A percentile compares a stretch with the other conserved stretches of the same genome.
Evolutionary conservation across 2,329 filamentous ascomycete genomes (phyloP).

Genomic region (Aspergillus transmontanensis): DNA sequence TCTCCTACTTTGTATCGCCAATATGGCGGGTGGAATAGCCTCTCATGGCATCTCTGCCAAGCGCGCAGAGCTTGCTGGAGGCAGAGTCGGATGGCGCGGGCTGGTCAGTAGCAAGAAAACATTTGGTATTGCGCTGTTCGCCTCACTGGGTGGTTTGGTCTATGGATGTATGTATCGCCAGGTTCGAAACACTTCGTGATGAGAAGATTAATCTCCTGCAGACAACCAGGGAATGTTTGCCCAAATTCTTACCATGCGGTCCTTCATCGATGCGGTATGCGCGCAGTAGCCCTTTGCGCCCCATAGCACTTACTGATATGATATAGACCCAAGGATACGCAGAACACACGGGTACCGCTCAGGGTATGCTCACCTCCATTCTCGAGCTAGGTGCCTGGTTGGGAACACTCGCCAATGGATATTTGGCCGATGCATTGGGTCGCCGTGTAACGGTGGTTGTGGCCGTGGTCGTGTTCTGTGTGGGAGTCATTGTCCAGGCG

Average conservation of each 20-base stretch:
- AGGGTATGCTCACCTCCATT: slow-evolving; percentile 44
- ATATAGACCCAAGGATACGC: slow-evolving; percentile 32
- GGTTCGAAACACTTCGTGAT: not conserved
- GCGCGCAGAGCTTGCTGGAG: slow-evolving; percentile 37
- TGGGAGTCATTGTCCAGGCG: slow-evolving; percentile 43
- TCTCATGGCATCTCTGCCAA: slow-evolving; percentile 32
- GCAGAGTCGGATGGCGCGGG: slow-evolving; percentile 47
- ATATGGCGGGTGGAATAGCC: slow-evolving; percentile 13
- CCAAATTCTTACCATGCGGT: slow-evolving; percentile 61
- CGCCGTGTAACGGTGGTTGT: slow-evolving; percentile 37
- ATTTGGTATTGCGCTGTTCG: slow-evolving; percentile 58
- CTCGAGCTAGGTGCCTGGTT: slow-evolving; percentile 44
- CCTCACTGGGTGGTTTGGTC: slow-evolving; percentile 55
- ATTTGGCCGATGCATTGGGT: slow-evolving; percentile 40
- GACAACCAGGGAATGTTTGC: slow-evolving; percentile 76
- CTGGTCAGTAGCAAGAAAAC: slow-evolving; percentile 57
- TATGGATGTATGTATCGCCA: slow-evolving; percentile 57
- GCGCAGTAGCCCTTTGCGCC: slow-evolving; percentile 22
- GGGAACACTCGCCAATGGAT: slow-evolving; percentile 40
- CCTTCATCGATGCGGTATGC: slow-evolving; percentile 50
- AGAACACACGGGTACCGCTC: slow-evolving; percentile 25
- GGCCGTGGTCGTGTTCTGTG: slow-evolving; percentile 37
- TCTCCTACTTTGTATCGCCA: not conserved
- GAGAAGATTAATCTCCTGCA: slow-evolving; percentile 10
- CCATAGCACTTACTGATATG: not conserved